Conservation (phyloP, 176 grass and related monocot species). For the Cocos nucifera region DNA sequence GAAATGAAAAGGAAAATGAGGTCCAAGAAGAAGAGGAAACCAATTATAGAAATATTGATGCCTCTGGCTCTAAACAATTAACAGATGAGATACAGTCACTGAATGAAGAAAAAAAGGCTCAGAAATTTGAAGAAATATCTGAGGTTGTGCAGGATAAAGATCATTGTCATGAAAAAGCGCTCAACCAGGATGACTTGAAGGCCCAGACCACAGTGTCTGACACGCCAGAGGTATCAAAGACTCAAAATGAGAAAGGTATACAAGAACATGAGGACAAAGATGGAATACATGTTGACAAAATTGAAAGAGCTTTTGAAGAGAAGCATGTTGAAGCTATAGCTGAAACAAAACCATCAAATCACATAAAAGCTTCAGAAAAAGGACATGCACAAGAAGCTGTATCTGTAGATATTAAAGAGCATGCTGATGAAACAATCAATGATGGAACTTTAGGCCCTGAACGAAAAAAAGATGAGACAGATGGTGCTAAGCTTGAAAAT, state of each 20-base stretch:
- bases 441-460: background rate
- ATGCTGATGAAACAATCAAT: background rate
- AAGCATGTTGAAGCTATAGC: background rate
- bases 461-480: background rate
- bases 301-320: background rate
- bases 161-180: background rate
- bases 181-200: background rate
- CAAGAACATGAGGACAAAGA: background rate
- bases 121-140: background rate
- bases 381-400: background rate
- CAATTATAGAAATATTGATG: background rate
- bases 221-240: too few relatives aligned
- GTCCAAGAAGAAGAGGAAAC: background rate
- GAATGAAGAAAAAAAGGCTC: background rate
- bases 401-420: background rate
- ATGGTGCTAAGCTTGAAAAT: background rate
- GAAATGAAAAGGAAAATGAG: background rate
- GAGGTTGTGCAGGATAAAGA: background rate
- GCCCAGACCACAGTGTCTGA: too few relatives aligned
- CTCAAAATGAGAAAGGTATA: background rate
- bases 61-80: background rate
- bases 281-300: background rate
- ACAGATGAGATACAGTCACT: background rate
- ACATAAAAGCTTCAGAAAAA: background rate
- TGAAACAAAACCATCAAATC: background rate